Base-by-base conservation (phyloP, 1,139 yeast species). In the Geotrichum macrosporum region DNA sequence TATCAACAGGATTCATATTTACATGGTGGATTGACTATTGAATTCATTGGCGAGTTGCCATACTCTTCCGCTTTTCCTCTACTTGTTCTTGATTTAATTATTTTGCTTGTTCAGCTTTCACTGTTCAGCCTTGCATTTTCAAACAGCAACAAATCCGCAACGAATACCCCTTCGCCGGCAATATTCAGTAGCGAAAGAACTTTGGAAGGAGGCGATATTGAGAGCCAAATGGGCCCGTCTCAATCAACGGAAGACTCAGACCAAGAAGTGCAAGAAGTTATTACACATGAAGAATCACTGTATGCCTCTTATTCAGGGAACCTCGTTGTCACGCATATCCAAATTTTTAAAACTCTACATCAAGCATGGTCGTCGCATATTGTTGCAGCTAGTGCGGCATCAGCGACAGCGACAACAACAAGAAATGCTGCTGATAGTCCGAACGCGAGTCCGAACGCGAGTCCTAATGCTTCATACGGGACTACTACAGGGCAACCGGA, bases 21-120 rank as follows among this genome's bases (percentile, higher is more conserved):
- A 16, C 69, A 66, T 45, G 69, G 69, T 26, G 61, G 66, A 2
- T 50, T 65, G 19, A 60, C 67, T 10, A 62, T 64, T 20, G 68
- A 66, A 50, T 65, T 66, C 44, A 57, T 65, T 10, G 69, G 69
- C 10, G 58, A 56, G 40, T 38, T 29, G 13, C 58, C 57, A 1
- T 51, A 57, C 30, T 37, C 47, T 1, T 50, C 56, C 5, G 46
- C 56, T 16, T 9, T 51, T 5, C 56, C 57, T n/a, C 50, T 63
- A 30, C 38, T 62, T 2, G 35, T 44, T 3, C 55, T 61, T 55
- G 65, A 62, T 43, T 4, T 54, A 2, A 27, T 52, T 12, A 51
- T 61, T 22, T 30, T 59, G 31, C 16, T 48, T 8, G 44, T 60
- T 15, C 64, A 61, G 46, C 37, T 60, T 31, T 37, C 47, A 4